Conservation (phyloP, 805 yeast genomes). For the Priceomyces carsonii region DNA sequence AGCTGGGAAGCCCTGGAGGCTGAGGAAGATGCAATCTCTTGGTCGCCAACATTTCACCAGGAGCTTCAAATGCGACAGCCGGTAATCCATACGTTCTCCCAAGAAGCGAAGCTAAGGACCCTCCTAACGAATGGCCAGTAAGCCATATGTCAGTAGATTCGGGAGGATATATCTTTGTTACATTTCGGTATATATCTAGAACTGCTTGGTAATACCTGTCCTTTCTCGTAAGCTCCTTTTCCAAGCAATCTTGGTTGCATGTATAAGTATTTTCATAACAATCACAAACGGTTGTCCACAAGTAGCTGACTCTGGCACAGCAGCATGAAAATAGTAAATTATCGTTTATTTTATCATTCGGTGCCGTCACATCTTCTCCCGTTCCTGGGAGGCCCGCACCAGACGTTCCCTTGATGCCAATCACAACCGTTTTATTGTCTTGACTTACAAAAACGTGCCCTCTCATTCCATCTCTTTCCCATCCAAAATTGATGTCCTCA, state of each 20-base stretch:
- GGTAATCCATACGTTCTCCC: constrained; percentile 93
- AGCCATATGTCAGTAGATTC: constrained; percentile 72
- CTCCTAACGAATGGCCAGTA: constrained; percentile 95
- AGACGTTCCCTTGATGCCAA: constrained; percentile 88
- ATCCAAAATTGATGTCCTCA: constrained; percentile 70
- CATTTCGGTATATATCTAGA: constrained; percentile 73
- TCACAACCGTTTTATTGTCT: constrained; percentile 61
- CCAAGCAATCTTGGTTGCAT: constrained; percentile 87
- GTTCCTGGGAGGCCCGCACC: constrained; percentile 65
- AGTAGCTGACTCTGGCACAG: constrained; percentile 86
- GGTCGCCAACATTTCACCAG: constrained; percentile 86
- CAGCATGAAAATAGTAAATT: constrained; percentile 91
- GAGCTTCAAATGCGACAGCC: constrained; percentile 87
- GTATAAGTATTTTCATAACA: constrained; percentile 83
- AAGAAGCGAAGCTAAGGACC: constrained; percentile 74
- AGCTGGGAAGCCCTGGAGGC: constrained; percentile 85
- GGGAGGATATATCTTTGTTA: constrained; percentile 63
- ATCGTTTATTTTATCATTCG: constrained; percentile 81
- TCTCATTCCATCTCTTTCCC: constrained; percentile 82
- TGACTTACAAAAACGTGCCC: constrained; percentile 83
- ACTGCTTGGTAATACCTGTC: constrained; percentile 85
- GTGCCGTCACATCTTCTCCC: constrained; percentile 65
- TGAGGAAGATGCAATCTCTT: constrained; percentile 83
- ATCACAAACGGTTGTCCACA: constrained; percentile 96
- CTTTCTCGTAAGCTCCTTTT: constrained; percentile 65